These are phyloP conservation scores for Persicaria maculosa DNA, from an alignment of 148 eudicot genomes.

Conservation along the genomic window DNA sequence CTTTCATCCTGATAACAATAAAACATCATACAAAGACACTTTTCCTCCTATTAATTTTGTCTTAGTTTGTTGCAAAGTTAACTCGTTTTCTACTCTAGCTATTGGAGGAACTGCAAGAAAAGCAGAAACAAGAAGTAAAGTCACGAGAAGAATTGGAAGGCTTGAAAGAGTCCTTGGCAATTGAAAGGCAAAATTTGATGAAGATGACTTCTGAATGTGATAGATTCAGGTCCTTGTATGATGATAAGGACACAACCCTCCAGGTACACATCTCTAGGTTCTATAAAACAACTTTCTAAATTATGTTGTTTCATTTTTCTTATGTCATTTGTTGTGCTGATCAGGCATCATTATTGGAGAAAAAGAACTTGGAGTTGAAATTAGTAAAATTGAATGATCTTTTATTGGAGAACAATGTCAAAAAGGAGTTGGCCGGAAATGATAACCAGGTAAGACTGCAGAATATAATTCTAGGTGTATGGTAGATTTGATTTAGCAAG, in stretches of 20 bases:
- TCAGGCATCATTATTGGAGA: slow-evolving; percentile 66
- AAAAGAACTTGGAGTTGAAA: slow-evolving; percentile 52
- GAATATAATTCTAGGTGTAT: not conserved
- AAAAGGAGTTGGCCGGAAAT: slow-evolving; percentile 56
- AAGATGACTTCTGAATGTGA: slow-evolving; percentile 48
- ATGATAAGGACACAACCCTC: slow-evolving; percentile 62
- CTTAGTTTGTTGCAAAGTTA: too few relatives aligned
- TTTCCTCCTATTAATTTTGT: too few relatives aligned
- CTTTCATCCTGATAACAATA: not conserved
- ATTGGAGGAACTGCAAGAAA: slow-evolving; percentile 62
- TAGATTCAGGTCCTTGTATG: slow-evolving; percentile 44
- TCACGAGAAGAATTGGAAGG: slow-evolving; percentile 62
- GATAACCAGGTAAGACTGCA: slow-evolving; percentile 53
- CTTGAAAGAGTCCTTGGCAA: slow-evolving; percentile 39
- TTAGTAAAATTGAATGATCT: slow-evolving; percentile 46
- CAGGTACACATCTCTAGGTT: slow-evolving; percentile 37
- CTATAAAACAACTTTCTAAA: not conserved
- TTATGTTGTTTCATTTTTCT: not conserved
- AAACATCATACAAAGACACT: too few relatives aligned
- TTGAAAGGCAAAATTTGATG: slow-evolving; percentile 46
- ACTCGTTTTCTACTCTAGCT: slow-evolving; percentile 35
- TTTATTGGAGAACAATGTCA: slow-evolving; percentile 42
- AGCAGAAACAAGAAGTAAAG: slow-evolving; percentile 43
- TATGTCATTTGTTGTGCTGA: slow-evolving; percentile 5
- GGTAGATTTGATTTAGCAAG: not conserved